Evolutionary conservation across 1,139 yeast genomes (phyloP).

Genomic region (Magnusiomyces clavatus): DNA sequence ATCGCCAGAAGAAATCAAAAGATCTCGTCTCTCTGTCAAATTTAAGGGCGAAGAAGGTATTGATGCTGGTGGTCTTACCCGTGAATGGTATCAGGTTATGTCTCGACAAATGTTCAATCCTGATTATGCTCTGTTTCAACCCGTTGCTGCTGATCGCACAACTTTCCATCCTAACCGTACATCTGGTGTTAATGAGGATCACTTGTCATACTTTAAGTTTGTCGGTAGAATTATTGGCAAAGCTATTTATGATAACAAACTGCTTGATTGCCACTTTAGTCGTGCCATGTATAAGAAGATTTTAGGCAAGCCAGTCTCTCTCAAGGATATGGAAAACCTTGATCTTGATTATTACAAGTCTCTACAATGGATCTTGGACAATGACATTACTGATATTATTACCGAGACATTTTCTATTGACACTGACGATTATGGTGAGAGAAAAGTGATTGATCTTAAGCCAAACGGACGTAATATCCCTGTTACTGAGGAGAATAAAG

Average conservation of each 20-base stretch:
- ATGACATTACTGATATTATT: slow-evolving; percentile 89
- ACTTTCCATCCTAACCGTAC: slow-evolving; percentile 95
- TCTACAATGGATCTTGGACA: slow-evolving; percentile 91
- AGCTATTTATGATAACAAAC: slow-evolving; percentile 82
- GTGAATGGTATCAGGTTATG: slow-evolving; percentile 96
- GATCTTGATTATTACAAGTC: slow-evolving; percentile 92
- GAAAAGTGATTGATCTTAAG: slow-evolving; percentile 66
- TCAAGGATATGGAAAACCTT: slow-evolving; percentile 91
- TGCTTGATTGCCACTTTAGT: slow-evolving; percentile 90
- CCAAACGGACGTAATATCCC: slow-evolving; percentile 78
- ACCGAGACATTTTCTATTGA: slow-evolving; percentile 96
- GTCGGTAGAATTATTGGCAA: slow-evolving; percentile 93
- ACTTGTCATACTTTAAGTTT: slow-evolving; percentile 84
- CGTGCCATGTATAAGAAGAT: slow-evolving; percentile 90
- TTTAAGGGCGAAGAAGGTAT: slow-evolving; percentile 95
- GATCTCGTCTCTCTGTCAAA: slow-evolving; percentile 64
- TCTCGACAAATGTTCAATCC: slow-evolving; percentile 96
- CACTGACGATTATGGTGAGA: slow-evolving; percentile 91
- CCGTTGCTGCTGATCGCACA: slow-evolving; percentile 86
- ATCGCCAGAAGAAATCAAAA: slow-evolving; percentile 64
- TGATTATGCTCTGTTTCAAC: slow-evolving; percentile 85
- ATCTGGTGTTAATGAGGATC: slow-evolving; percentile 90
- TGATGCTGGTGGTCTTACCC: slow-evolving; percentile 96
- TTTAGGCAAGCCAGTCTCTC: slow-evolving; percentile 69
- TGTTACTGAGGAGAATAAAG: slow-evolving; percentile 87